These are phyloP conservation scores for Citrus australasica DNA, from an alignment of 345 rosid species.

Conservation along the genomic window DNA sequence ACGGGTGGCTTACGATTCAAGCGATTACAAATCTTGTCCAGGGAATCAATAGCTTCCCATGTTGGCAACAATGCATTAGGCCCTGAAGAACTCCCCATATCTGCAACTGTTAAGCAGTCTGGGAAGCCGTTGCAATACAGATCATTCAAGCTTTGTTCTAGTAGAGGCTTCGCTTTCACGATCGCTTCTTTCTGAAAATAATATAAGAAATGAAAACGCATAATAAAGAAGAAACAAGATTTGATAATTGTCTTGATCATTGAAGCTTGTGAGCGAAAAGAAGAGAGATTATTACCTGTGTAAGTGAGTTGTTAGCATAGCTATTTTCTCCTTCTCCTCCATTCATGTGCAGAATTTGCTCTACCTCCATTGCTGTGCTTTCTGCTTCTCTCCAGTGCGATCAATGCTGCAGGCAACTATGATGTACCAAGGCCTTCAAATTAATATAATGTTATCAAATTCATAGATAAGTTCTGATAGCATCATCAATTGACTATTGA, in stretches of 20 bases:
- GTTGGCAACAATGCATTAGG: neutral
- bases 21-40: neutral
- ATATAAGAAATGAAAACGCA: neutral
- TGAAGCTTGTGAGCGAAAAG: neutral
- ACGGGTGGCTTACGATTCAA: neutral
- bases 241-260: neutral
- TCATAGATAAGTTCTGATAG: neutral
- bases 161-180: neutral
- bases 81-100: conserved; percentile 8
- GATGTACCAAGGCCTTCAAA: neutral
- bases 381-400: neutral
- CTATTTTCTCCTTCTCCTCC: conserved; percentile 21
- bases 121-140: neutral
- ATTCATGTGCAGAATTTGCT: conserved; percentile 10
- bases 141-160: neutral
- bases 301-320: conserved; percentile 16
- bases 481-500: neutral
- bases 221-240: neutral
- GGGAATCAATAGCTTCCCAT: neutral
- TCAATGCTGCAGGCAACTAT: neutral
- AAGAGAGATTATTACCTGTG: neutral
- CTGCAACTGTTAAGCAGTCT: conserved; percentile 9
- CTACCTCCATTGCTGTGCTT: neutral
- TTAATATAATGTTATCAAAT: too few species aligned
- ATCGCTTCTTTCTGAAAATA: neutral